Evolutionary conservation across 306 rosid species (phyloP), one percentile per base, ranked within the genome.

Genomic region (Vigna radiata): DNA sequence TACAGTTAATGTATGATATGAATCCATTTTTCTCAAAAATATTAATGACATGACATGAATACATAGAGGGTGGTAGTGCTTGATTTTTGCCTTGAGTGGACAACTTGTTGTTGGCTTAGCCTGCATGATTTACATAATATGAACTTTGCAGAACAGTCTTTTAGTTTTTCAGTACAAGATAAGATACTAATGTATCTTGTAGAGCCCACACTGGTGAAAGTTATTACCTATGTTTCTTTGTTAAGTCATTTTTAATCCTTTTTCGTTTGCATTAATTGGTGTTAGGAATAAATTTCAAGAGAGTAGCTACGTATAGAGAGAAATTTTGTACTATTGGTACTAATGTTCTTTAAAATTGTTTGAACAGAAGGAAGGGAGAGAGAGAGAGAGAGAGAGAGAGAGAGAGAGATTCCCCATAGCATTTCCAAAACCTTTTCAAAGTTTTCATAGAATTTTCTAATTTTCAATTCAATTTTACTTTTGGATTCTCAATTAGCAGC

Each of bases 141-240:
- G 29, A 47, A 58, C 58, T 56, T 14, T 44, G 41, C 19, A 43
- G 29, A 41, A 59, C 10, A 16, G 52, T 54, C 0, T 18, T 18
- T 25, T 12, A 44, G 36, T 2, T 56, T 25, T 54, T 10, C 12
- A 5, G 49, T 3, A 8, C 1, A 12, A 63, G 36, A 65, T 23
- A 75, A 77, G 33, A 50, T 76, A 12, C 39, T 7, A 17, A 55
- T 77, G 60, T n/a, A 13, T 29, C 47, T 11, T 16, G 21, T 27
- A 6, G 47, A 14, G 21, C 58, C 55, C 48, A 13, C 58, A 7
- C 2, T 23, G 47, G 39, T 52, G 36, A 53, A 77, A 41, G 6
- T 52, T 52, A 2, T 76, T 21, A 16, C 49, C 41, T 16, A 46
- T 74, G 4, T 60, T 59, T 0, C 13, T 47, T 61, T 47, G 31